A percentile compares a stretch with the other conserved stretches of the same genome.
These are phyloP conservation scores for Cotoneaster glaucophyllus DNA, from an alignment of 306 rosid genomes.

Conservation along the genomic window DNA sequence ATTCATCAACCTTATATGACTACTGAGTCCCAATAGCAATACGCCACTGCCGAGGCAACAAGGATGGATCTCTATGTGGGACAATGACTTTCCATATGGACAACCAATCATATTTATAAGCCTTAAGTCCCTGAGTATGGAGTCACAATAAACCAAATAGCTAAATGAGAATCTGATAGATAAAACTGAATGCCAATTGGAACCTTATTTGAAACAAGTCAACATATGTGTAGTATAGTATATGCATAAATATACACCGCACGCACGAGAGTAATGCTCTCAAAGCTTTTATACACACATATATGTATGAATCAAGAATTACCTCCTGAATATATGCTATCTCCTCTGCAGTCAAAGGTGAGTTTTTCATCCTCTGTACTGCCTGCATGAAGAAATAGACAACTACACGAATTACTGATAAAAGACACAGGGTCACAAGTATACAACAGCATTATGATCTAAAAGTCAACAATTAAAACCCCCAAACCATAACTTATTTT, in stretches of 20 bases:
- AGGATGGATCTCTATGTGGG: conserved; percentile 90
- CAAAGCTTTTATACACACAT: background rate
- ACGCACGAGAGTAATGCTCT: background rate
- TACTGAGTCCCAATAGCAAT: conserved; percentile 83
- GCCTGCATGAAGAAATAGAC: conserved; percentile 59
- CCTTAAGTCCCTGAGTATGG: conserved; percentile 65
- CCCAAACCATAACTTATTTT: background rate
- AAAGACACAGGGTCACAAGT: background rate
- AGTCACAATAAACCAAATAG: conserved; percentile 29
- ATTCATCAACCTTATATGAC: conserved; percentile 68
- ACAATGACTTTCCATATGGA: conserved; percentile 67
- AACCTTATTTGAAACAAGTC: background rate
- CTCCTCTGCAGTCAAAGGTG: conserved; percentile 80
- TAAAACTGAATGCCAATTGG: background rate
- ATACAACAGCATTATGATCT: background rate
- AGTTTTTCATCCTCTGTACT: conserved; percentile 83
- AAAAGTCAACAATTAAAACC: background rate
- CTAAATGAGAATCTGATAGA: background rate
- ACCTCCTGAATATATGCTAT: conserved; percentile 78
- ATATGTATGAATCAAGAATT: conserved; percentile 10
- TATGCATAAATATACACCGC: too few relatives aligned
- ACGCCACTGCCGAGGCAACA: conserved; percentile 88
- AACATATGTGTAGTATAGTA: background rate
- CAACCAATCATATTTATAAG: conserved; percentile 75
- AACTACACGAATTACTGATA: conserved; percentile 9